Base-by-base conservation (phyloP, 2,329 filamentous ascomycete genomes). In the Nannizzia gypsea region DNA sequence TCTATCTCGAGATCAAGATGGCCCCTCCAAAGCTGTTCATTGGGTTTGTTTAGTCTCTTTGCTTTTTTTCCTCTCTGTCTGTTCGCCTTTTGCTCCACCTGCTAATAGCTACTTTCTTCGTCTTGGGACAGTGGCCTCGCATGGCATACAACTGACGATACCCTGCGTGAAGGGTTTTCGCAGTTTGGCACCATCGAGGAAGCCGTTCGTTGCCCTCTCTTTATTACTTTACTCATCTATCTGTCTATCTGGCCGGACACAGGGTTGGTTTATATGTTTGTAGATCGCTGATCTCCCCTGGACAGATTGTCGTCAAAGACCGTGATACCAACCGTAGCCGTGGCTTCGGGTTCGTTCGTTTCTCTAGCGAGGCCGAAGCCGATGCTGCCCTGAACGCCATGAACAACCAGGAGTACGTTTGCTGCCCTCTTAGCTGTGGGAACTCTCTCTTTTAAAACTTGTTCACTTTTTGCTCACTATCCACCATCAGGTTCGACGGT, bases 331-430 rank as follows among this genome's bases (percentile, higher is more conserved):
- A 90, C 69, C 90, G 92, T 74, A 96, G 91, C 81, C 89, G 93
- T 74, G 93, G 93, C 63, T 99, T 97, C 74, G 93, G 93, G 55
- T 97, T 97, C 74, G 92, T 99, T 64, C 88, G 91, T 68, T 99
- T 92, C 77, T 77, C 83, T 57, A 72, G 62, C 56, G 73, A 74
- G 3, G 65, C 60, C 15, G 76, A 78, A 57, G 75, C 76, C 6
- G 72, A 77, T 36, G 67, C 69, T 34, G 76, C 76, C 6, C 72
- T 75, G 66, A 66, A 66, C 22, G 69, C 65, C 6, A 76, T 78
- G 76, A 77, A 75, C 67, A 76, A 77, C 66, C 71, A 74, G 60
- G 90, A 96, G 92, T 96, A 81, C 75, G 88, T 65, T 56, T 5
- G 6, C 13, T 42, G 38, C 9, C 15, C 38, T 13, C 15, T 42